Conservation (phyloP, 2,329 filamentous ascomycete genomes). For the Colletotrichum sp. region DNA sequence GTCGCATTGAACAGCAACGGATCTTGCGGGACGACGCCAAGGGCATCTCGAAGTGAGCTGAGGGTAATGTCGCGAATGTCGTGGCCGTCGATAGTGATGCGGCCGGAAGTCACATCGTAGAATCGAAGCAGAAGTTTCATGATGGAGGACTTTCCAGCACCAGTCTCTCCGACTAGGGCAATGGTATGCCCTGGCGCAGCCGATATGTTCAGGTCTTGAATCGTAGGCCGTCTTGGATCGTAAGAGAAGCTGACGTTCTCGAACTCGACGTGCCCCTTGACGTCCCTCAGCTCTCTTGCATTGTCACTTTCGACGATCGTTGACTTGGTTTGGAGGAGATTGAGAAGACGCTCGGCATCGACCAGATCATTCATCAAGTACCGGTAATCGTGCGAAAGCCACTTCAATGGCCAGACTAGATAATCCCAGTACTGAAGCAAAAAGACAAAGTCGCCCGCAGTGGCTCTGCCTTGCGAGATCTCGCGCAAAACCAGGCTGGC, state of each 20-base stretch:
- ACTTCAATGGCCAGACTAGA: slow-evolving; percentile 43
- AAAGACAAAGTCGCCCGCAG: slow-evolving; percentile 68
- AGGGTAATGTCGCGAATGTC: slow-evolving; percentile 31
- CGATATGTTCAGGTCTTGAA: slow-evolving; percentile 53
- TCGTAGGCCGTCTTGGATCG: slow-evolving; percentile 54
- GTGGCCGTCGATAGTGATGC: slow-evolving; percentile 23
- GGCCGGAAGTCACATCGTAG: slow-evolving; percentile 61
- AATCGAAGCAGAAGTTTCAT: slow-evolving; percentile 66
- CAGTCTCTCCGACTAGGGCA: slow-evolving; percentile 67
- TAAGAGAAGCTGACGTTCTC: slow-evolving; percentile 61
- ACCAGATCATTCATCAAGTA: slow-evolving; percentile 52
- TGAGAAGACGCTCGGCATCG: slow-evolving; percentile 66
- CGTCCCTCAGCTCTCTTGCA: slow-evolving; percentile 49
- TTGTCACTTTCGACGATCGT: slow-evolving; percentile 53
- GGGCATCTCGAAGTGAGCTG: slow-evolving; percentile 33
- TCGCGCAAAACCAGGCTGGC: slow-evolving; percentile 53
- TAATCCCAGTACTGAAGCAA: slow-evolving; percentile 68
- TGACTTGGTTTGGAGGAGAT: slow-evolving; percentile 63
- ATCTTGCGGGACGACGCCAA: slow-evolving; percentile 75
- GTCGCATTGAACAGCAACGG: slow-evolving; percentile 71
- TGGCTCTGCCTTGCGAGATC: slow-evolving; percentile 51
- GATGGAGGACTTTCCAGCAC: slow-evolving; percentile 67
- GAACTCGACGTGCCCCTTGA: slow-evolving; percentile 56
- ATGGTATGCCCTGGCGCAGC: slow-evolving; percentile 59
- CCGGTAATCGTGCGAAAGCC: slow-evolving; percentile 26